phyloP scores from a whole-genome alignment of 768 basidiomycete genomes.

The Tubosaeta sp. region DNA sequence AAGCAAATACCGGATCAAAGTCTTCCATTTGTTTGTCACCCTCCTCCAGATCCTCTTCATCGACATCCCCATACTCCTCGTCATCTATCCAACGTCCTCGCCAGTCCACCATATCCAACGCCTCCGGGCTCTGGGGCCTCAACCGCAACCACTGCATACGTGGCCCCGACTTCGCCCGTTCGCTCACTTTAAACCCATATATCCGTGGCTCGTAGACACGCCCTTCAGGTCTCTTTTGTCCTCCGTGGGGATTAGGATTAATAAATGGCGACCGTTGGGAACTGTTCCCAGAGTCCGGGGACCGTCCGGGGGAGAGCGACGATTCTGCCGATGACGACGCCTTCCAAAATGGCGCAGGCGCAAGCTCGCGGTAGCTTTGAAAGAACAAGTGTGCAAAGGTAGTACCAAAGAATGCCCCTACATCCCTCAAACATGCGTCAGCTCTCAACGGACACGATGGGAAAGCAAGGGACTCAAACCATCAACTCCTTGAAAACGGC shows the following conservation, averaged over 20 bases:
- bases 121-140: conserved; percentile 74
- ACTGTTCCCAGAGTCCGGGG: conserved; percentile 48
- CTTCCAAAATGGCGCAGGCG: conserved; percentile 90
- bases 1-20: conserved; percentile 62
- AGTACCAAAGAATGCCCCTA: conserved; percentile 98
- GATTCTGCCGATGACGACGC: conserved; percentile 49
- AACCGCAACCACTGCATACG: conserved; percentile 95
- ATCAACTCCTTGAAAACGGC: conserved; percentile 93
- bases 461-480: conserved; percentile 43
- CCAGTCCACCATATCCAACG: conserved; percentile 87
- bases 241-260: conserved; percentile 86
- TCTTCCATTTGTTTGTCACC: conserved; percentile 80
- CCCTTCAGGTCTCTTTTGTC: conserved; percentile 83
- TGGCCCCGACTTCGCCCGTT: conserved; percentile 90
- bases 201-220: conserved; percentile 89
- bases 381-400: conserved; percentile 99
- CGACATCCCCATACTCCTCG: conserved; percentile 69
- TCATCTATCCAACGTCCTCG: conserved; percentile 84
- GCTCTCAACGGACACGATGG: conserved; percentile 7
- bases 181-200: conserved; percentile 97
- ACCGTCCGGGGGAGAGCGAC: conserved; percentile 52
- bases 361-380: conserved; percentile 94
- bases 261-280: conserved; percentile 57
- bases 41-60: conserved; percentile 41
- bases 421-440: conserved; percentile 16